Conservation (phyloP, 495 filamentous ascomycete genomes). For the Trichoderma erinaceum region DNA sequence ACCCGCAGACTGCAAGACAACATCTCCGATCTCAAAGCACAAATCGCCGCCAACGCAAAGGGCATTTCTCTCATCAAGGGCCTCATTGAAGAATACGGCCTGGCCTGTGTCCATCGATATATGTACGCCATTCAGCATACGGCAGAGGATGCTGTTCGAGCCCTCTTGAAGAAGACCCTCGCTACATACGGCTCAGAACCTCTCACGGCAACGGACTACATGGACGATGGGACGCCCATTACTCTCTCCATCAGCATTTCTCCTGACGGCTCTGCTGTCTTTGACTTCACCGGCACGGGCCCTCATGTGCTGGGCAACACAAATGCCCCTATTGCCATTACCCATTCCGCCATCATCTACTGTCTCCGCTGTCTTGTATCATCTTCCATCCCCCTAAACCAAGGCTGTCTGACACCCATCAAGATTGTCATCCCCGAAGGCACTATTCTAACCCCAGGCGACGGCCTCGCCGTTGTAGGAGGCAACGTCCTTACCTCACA, state of each 20-base stretch:
- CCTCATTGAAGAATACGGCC: conserved; percentile 83
- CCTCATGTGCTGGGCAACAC: conserved; percentile 90
- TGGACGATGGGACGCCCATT: conserved; percentile 92
- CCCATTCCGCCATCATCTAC: conserved; percentile 94
- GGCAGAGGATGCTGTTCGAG: conserved; percentile 77
- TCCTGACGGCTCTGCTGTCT: conserved; percentile 73
- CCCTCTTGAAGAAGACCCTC: conserved; percentile 69
- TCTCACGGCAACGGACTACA: conserved; percentile 71
- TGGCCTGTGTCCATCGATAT: conserved; percentile 87
- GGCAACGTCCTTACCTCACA: conserved; percentile 90
- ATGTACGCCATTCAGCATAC: conserved; percentile 93
- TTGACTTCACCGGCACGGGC: conserved; percentile 88
- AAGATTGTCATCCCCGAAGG: conserved; percentile 74
- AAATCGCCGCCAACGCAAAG: conserved; percentile 92
- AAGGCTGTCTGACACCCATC: conserved; percentile 88
- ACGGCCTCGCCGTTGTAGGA: conserved; percentile 86
- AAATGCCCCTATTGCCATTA: conserved; percentile 90
- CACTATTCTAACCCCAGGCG: conserved; percentile 78
- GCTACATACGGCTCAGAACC: conserved; percentile 69
- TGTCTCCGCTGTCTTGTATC: conserved; percentile 86
- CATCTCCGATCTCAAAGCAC: conserved; percentile 90
- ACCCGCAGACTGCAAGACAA: conserved; percentile 89
- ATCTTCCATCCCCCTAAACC: conserved; percentile 91
- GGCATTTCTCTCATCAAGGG: conserved; percentile 83
- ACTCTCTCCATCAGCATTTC: conserved; percentile 76